Percentiles rank a stretch among this genome's conserved stretches.
phyloP scores from a whole-genome alignment of 2,329 filamentous ascomycete genomes.

The Cladosporium austrohemisphaericum region DNA sequence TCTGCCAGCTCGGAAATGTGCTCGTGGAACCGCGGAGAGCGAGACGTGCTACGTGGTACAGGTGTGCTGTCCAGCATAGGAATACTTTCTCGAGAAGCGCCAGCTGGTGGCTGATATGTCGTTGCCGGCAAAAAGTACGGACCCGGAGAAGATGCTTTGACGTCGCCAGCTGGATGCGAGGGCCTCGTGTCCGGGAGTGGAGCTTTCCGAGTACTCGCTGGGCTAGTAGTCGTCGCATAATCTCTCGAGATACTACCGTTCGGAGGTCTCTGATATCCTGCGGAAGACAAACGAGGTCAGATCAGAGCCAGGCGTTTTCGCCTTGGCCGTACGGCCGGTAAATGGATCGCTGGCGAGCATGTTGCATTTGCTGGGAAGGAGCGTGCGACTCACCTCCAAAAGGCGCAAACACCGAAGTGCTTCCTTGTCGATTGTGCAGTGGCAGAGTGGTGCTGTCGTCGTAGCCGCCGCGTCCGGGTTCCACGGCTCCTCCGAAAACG shows the following conservation, averaged over 20 bases:
- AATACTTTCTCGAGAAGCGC: constrained; percentile 10
- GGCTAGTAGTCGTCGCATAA: not conserved
- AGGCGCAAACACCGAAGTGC: constrained; percentile 26
- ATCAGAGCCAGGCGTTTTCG: constrained; percentile 12
- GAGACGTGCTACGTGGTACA: constrained; percentile 4
- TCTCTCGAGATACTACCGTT: constrained; percentile 16
- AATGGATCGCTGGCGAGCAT: constrained; percentile 11
- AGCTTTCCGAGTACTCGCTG: not conserved
- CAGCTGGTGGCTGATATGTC: constrained; percentile 12
- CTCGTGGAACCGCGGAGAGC: constrained; percentile 18
- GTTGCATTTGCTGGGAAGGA: constrained; percentile 11
- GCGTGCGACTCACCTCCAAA: constrained; percentile 28
- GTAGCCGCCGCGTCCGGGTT: constrained; percentile 13
- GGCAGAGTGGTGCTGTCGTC: constrained; percentile 9
- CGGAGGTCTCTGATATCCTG: constrained; percentile 16
- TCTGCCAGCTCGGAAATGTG: constrained; percentile 20
- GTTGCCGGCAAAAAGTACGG: constrained; percentile 12
- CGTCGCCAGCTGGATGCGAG: not conserved
- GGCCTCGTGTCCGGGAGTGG: not conserved
- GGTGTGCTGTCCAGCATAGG: constrained; percentile 19
- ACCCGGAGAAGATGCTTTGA: not conserved
- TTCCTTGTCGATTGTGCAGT: constrained; percentile 23
- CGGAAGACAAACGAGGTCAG: not conserved
- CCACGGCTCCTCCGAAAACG: constrained; percentile 17
- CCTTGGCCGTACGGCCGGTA: constrained; percentile 5